Conservation (phyloP, 257 asterid species). For the Solanum dulcamara region DNA sequence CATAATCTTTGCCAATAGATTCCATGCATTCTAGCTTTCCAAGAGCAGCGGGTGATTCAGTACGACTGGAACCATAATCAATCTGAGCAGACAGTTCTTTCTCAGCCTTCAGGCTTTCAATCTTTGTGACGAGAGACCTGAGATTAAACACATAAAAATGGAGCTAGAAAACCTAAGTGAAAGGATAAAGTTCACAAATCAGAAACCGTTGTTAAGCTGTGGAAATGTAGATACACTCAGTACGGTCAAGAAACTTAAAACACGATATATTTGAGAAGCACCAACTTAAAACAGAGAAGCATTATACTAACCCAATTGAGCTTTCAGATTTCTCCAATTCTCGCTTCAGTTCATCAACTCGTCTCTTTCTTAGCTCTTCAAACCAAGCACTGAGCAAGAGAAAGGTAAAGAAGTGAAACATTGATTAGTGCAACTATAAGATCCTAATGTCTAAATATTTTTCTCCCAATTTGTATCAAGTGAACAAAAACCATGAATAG, state of each 20-base stretch:
- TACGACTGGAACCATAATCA: slow-evolving; percentile 10
- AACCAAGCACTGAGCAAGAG: slow-evolving; percentile 56
- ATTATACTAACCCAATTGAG: slow-evolving; percentile 70
- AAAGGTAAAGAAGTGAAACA: not conserved
- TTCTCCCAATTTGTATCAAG: not conserved
- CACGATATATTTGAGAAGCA: not conserved
- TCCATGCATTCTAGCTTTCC: slow-evolving; percentile 38
- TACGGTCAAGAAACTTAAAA: not conserved
- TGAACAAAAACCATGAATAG: not conserved
- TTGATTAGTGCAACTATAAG: not conserved
- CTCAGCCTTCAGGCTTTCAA: slow-evolving; percentile 41
- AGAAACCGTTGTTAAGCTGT: not conserved
- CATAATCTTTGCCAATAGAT: slow-evolving; percentile 41
- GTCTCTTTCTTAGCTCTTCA: slow-evolving; percentile 62
- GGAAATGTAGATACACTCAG: not conserved
- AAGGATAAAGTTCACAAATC: not conserved
- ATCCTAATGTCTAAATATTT: not conserved
- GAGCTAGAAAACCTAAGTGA: not conserved
- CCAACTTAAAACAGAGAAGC: not conserved
- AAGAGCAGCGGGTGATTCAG: slow-evolving; percentile 32
- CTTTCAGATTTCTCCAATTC: slow-evolving; percentile 63
- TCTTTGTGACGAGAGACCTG: slow-evolving; percentile 73
- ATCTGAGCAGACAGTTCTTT: slow-evolving; percentile 3
- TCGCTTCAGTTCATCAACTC: slow-evolving; percentile 66
- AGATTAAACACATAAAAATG: not conserved